Conservation (phyloP, 352 stramenopile species). For the Peronospora belbahrii region DNA sequence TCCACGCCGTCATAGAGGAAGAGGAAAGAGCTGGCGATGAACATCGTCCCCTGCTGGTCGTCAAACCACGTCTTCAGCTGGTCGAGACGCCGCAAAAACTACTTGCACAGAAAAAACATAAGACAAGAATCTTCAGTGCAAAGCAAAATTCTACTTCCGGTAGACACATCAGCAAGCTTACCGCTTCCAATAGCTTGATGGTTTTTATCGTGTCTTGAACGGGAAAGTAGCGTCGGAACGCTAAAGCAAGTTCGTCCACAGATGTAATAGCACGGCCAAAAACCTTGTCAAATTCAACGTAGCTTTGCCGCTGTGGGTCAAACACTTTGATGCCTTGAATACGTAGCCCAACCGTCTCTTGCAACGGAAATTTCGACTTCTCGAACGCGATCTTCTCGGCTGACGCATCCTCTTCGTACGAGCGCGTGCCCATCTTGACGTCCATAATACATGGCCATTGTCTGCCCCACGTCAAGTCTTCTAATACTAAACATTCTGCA, state of each 20-base stretch:
- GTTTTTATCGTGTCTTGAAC: conserved; percentile 19
- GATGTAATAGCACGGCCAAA: conserved; percentile 67
- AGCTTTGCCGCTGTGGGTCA: conserved; percentile 39
- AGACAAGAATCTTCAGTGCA: conserved; percentile 1
- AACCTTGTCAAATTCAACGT: conserved; percentile 82
- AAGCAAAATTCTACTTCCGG: neutral
- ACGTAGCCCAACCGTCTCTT: conserved; percentile 88
- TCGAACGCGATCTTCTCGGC: conserved; percentile 88
- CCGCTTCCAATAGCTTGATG: conserved; percentile 33
- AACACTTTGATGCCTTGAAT: conserved; percentile 92
- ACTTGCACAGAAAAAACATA: neutral
- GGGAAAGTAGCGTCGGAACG: conserved; percentile 81
- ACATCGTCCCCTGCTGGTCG: conserved; percentile 71
- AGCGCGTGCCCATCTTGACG: conserved; percentile 93
- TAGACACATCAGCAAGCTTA: conserved; percentile 18
- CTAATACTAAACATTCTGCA: conserved; percentile 81
- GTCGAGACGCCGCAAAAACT: conserved; percentile 68
- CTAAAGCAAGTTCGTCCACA: conserved; percentile 43
- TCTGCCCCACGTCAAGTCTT: conserved; percentile 85
- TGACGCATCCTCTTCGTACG: conserved; percentile 88
- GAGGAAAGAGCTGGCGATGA: conserved; percentile 93
- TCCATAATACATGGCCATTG: conserved; percentile 91
- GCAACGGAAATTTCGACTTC: conserved; percentile 88
- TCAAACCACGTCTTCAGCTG: conserved; percentile 47
- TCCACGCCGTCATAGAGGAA: conserved; percentile 88